phyloP scores from a whole-genome alignment of 108 stramenopile genomes.

The Phaeodactylum tricornutum region DNA sequence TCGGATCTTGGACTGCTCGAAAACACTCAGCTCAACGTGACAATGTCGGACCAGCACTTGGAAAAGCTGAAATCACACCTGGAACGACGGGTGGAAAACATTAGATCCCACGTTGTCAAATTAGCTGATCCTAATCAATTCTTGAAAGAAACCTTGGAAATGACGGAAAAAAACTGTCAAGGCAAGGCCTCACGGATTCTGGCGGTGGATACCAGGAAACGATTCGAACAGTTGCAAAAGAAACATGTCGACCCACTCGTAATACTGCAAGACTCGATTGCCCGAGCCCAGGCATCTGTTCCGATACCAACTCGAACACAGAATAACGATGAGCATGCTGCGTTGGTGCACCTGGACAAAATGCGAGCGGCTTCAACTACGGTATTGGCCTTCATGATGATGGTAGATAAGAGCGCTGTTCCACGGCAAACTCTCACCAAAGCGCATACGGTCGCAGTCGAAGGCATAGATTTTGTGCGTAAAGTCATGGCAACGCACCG shows the following conservation, averaged over 20 bases:
- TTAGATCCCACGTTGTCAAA: conserved; percentile 64
- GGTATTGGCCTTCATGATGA: conserved; percentile 14
- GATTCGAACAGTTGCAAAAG: conserved; percentile 12
- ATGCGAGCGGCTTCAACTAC: conserved; percentile 36
- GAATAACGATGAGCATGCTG: conserved; percentile 14
- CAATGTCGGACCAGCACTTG: conserved; percentile 19
- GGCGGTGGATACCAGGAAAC: conserved; percentile 8
- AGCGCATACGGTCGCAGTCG: conserved; percentile 17
- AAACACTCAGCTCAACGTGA: background rate
- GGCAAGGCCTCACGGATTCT: conserved; percentile 12
- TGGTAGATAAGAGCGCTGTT: conserved; percentile 20
- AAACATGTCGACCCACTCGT: conserved; percentile 8
- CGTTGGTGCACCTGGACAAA: conserved; percentile 36
- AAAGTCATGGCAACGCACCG: conserved; percentile 20
- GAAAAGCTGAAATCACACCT: conserved; percentile 38
- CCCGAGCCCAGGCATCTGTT: conserved; percentile 26
- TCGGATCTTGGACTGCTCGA: conserved; percentile 32
- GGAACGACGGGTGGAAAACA: conserved; percentile 46
- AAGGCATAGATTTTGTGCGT: conserved; percentile 26
- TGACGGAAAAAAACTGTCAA: conserved; percentile 29
- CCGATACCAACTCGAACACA: conserved; percentile 35
- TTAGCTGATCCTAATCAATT: conserved; percentile 54
- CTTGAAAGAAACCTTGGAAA: conserved; percentile 38
- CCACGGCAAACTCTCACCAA: conserved; percentile 19
- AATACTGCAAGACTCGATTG: conserved; percentile 19